phyloP scores from a whole-genome alignment of 2,329 filamentous ascomycete genomes.

The Pseudocercospora pini-densiflorae region DNA sequence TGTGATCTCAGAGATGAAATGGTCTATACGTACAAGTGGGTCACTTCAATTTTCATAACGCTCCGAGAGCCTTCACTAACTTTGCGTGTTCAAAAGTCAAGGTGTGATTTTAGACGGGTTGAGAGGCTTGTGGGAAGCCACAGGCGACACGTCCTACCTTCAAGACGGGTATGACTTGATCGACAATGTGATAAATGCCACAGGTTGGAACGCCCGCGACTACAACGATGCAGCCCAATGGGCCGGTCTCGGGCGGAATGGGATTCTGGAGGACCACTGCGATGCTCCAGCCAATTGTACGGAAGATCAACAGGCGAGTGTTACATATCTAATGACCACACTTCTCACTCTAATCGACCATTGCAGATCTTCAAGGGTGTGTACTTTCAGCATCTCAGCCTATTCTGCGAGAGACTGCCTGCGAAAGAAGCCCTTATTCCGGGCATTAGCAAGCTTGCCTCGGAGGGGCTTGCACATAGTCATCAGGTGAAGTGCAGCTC shows the following conservation, averaged over 20 bases:
- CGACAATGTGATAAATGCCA: slow-evolving; percentile 73
- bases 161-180: slow-evolving; percentile 79
- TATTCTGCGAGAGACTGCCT: slow-evolving; percentile 74
- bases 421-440: slow-evolving; percentile 45
- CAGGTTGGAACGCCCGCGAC: slow-evolving; percentile 64
- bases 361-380: slow-evolving; percentile 90
- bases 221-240: slow-evolving; percentile 50
- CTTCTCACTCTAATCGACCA: too few species aligned
- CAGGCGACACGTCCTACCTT: slow-evolving; percentile 71
- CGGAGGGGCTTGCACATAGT: slow-evolving; percentile 31
- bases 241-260: slow-evolving; percentile 76
- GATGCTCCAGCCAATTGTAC: slow-evolving; percentile 76
- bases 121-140: slow-evolving; percentile 79
- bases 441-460: slow-evolving; percentile 46
- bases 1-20: slow-evolving; percentile 81
- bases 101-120: slow-evolving; percentile 86
- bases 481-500: slow-evolving; percentile 65
- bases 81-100: slow-evolving; percentile 53
- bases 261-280: slow-evolving; percentile 51
- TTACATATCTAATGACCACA: too few species aligned
- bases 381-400: slow-evolving; percentile 84
- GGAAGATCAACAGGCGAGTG: slow-evolving; percentile 62
- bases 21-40: slow-evolving; percentile 86
- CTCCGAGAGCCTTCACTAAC: too few species aligned
- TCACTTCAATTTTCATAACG: not conserved